Evolutionary conservation across 2,329 filamentous ascomycete genomes (phyloP).

Genomic region (Aspergillus thermomutatus): DNA sequence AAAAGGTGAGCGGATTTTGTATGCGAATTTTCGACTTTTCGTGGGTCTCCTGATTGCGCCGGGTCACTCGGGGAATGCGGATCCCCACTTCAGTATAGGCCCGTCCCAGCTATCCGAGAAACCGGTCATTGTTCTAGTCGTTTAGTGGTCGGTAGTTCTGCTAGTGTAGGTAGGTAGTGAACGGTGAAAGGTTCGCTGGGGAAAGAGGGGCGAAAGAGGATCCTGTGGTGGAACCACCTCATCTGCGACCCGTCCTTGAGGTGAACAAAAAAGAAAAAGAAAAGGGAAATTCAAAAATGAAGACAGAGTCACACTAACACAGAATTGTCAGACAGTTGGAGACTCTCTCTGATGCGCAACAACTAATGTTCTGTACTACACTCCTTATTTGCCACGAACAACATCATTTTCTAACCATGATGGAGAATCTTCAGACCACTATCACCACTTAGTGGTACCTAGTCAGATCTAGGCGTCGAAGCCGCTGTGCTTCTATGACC

Average conservation of each 20-base stretch:
- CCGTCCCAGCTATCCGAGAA: slow-evolving; percentile 19
- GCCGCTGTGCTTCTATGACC: slow-evolving; percentile 11
- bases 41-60: slow-evolving; percentile 14
- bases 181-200: not conserved
- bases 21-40: not conserved
- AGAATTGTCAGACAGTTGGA: not conserved
- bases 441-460: not conserved
- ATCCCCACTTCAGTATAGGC: slow-evolving; percentile 19
- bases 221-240: not conserved
- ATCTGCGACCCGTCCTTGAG: not conserved
- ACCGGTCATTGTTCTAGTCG: slow-evolving; percentile 5
- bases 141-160: slow-evolving; percentile 2
- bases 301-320: not conserved
- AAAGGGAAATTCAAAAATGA: not conserved
- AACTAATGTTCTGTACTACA: not conserved
- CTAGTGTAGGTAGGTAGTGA: not conserved
- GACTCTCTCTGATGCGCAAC: not conserved
- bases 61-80: slow-evolving; percentile 23
- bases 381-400: not conserved
- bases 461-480: slow-evolving; percentile 5
- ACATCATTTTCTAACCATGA: not conserved
- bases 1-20: slow-evolving; percentile 4
- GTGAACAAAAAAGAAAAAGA: not conserved
- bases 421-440: slow-evolving; percentile 3
- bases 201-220: not conserved